Percentiles rank a stretch among this genome's conserved stretches.
These are phyloP conservation scores for Hyphopichia pseudoburtonii DNA, from an alignment of 1,139 yeast species.

Conservation along the genomic window DNA sequence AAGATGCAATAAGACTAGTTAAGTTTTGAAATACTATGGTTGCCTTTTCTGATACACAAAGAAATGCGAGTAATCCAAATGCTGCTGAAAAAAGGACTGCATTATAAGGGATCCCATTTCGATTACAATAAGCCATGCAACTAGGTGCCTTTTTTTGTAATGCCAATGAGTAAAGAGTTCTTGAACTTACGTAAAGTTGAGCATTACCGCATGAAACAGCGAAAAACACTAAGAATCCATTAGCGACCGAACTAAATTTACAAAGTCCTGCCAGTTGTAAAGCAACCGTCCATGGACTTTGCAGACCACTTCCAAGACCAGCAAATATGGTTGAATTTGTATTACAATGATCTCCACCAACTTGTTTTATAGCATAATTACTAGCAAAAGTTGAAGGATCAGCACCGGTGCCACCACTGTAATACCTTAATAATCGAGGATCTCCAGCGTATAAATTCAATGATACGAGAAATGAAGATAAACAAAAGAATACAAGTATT, in stretches of 20 bases:
- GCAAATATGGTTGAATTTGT: slow-evolving; percentile 37
- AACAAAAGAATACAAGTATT: slow-evolving; percentile 62
- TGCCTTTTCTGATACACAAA: slow-evolving; percentile 59
- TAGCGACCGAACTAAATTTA: slow-evolving; percentile 57
- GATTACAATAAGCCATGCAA: slow-evolving; percentile 58
- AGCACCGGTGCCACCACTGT: slow-evolving; percentile 36
- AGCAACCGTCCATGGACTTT: slow-evolving; percentile 81
- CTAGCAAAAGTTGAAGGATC: slow-evolving; percentile 18
- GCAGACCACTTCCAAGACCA: slow-evolving; percentile 59
- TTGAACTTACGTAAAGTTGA: slow-evolving; percentile 73
- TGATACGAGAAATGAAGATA: slow-evolving; percentile 72
- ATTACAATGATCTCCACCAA: slow-evolving; percentile 41
- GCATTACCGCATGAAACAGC: slow-evolving; percentile 79
- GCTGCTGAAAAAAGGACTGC: slow-evolving; percentile 63
- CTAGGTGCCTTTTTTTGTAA: slow-evolving; percentile 69
- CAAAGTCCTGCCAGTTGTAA: slow-evolving; percentile 70
- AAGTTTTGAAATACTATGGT: slow-evolving; percentile 67
- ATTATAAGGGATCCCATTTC: slow-evolving; percentile 69
- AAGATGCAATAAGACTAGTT: slow-evolving; percentile 63
- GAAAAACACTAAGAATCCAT: slow-evolving; percentile 68
- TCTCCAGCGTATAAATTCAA: slow-evolving; percentile 75
- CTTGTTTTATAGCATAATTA: slow-evolving; percentile 36
- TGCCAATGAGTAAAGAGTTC: slow-evolving; percentile 76
- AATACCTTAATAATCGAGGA: slow-evolving; percentile 61
- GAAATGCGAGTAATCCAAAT: slow-evolving; percentile 60